phyloP scores from a whole-genome alignment of 2,329 filamentous ascomycete genomes.

The Colletotrichum costaricense region DNA sequence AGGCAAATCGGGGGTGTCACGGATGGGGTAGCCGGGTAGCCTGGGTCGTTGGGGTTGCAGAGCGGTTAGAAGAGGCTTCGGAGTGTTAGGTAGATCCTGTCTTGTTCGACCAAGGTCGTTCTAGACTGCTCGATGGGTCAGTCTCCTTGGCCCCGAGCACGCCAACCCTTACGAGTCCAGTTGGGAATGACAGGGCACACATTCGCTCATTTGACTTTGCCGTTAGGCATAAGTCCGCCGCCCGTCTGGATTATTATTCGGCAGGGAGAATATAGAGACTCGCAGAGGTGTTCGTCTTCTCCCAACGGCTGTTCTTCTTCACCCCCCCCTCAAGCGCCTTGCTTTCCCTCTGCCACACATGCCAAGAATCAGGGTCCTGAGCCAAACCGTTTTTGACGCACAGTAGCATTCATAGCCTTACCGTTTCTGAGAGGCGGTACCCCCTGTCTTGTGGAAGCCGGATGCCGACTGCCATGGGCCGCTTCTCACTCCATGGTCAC shows the following conservation, averaged over 20 bases:
- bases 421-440: background rate
- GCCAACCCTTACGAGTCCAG: background rate
- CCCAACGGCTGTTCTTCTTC: background rate
- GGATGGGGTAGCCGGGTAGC: background rate
- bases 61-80: background rate
- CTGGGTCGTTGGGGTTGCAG: background rate
- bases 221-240: background rate
- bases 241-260: background rate
- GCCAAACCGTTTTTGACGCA: background rate
- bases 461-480: too few relatives aligned
- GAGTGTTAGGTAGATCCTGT: background rate
- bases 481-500: too few relatives aligned
- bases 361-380: slow-evolving; percentile 3
- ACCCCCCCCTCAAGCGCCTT: background rate
- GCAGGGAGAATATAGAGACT: background rate
- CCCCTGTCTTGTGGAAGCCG: background rate
- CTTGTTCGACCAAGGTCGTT: background rate
- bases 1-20: background rate
- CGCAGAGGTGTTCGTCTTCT: background rate
- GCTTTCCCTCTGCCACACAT: background rate
- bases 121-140: slow-evolving; percentile 1
- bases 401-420: background rate
- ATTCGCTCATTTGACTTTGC: background rate
- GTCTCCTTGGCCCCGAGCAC: background rate
- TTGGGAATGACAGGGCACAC: background rate